Conservation (phyloP, 139 green algal genomes). For the Raphidocelis subcapitata region DNA sequence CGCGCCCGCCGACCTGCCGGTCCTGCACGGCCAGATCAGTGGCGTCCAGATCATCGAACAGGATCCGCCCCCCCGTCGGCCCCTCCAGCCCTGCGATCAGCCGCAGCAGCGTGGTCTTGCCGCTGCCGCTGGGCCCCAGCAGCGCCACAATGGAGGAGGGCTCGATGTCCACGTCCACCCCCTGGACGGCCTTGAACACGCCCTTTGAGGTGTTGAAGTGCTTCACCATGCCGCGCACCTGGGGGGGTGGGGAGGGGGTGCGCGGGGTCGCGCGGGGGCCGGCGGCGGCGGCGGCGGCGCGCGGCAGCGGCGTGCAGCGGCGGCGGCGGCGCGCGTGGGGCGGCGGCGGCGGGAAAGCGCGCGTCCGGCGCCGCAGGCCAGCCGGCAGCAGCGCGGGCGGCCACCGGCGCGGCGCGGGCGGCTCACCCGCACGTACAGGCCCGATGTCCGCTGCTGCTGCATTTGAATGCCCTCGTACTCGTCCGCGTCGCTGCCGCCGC, state of each 20-base stretch:
- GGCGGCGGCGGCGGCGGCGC: too few species aligned
- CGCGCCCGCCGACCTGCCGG: constrained; percentile 8
- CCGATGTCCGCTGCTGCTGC: too few species aligned
- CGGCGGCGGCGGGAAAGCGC: too few species aligned
- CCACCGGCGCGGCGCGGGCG: too few species aligned
- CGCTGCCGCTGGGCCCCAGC: constrained; percentile 74
- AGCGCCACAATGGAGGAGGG: constrained; percentile 71
- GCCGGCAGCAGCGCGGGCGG: too few species aligned
- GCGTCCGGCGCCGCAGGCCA: too few species aligned
- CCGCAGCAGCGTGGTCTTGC: constrained; percentile 86
- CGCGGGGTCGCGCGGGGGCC: too few species aligned
- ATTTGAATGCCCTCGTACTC: too few species aligned
- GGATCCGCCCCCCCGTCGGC: constrained; percentile 62
- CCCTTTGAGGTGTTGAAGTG: constrained; percentile 64
- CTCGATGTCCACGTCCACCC: constrained; percentile 62
- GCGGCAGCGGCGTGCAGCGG: too few species aligned
- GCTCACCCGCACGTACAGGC: too few species aligned
- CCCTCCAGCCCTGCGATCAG: constrained; percentile 82
- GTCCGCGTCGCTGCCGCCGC: too few species aligned
- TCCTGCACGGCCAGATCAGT: constrained; percentile 50
- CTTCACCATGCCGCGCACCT: constrained; percentile 71
- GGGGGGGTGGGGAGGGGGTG: neutral
- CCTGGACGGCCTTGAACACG: constrained; percentile 66
- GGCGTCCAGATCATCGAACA: constrained; percentile 73
- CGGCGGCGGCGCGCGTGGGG: too few species aligned